These are phyloP conservation scores for Dalbergia oliveri DNA, from an alignment of 306 rosid genomes.

Conservation along the genomic window DNA sequence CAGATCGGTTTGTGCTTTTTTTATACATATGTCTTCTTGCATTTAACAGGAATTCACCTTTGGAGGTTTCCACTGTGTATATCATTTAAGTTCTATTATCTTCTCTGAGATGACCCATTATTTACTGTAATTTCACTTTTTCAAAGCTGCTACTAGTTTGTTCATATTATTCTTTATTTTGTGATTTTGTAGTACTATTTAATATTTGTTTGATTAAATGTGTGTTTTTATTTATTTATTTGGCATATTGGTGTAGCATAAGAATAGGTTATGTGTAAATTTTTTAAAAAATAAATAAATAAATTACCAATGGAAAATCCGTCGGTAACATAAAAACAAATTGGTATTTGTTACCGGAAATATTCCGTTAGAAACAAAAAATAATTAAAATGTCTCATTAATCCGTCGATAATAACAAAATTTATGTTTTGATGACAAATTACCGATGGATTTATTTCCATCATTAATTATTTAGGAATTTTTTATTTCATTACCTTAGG, in stretches of 20 bases:
- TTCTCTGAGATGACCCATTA: background rate
- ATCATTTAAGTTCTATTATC: background rate
- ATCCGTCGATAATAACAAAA: too few relatives aligned
- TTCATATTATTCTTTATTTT: background rate
- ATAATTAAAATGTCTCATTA: too few relatives aligned
- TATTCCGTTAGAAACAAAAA: too few relatives aligned
- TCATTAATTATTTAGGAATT: too few relatives aligned
- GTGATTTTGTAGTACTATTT: conserved; percentile 1
- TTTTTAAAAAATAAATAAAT: background rate
- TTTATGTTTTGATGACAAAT: too few relatives aligned
- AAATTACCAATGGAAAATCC: too few relatives aligned
- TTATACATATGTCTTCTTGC: background rate
- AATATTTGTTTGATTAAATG: background rate
- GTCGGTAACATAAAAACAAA: too few relatives aligned
- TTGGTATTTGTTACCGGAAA: too few relatives aligned
- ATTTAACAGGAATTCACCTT: background rate
- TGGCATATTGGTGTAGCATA: conserved; percentile 33
- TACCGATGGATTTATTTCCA: too few relatives aligned
- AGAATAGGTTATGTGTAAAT: conserved; percentile 39
- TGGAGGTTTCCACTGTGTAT: background rate
- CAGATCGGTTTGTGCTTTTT: background rate
- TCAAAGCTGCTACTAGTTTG: conserved; percentile 17
- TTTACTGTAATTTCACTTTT: conserved; percentile 28
- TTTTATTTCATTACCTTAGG: too few relatives aligned
- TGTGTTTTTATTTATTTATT: conserved; percentile 4